Percentiles rank a stretch among this genome's conserved stretches.
phyloP scores from a whole-genome alignment of 2,329 filamentous ascomycete species.

The Cladosporium sp. region DNA sequence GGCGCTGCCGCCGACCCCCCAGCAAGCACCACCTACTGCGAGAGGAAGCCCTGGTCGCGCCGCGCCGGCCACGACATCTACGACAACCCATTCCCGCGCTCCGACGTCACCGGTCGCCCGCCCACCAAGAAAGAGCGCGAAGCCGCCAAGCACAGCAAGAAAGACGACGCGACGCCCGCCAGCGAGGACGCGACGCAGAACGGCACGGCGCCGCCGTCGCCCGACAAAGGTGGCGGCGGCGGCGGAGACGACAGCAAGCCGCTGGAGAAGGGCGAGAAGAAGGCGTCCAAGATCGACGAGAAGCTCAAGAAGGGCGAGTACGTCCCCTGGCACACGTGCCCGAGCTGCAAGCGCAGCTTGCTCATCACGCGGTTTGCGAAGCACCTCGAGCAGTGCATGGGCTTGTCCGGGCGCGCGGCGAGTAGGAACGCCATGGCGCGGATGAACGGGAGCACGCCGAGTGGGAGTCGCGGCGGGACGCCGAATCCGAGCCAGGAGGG shows the following conservation, averaged over 20 bases:
- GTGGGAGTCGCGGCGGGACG: constrained; percentile 36
- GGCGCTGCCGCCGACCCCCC: constrained; percentile 41
- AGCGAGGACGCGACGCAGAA: constrained; percentile 42
- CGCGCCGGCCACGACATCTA: constrained; percentile 78
- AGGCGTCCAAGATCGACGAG: constrained; percentile 41
- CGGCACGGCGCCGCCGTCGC: constrained; percentile 36
- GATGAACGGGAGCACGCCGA: constrained; percentile 35
- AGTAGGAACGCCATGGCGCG: constrained; percentile 52
- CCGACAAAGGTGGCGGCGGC: constrained; percentile 24
- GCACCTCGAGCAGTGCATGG: constrained; percentile 62
- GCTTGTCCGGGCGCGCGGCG: constrained; percentile 55
- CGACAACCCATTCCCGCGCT: constrained; percentile 76
- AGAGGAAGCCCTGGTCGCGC: constrained; percentile 74
- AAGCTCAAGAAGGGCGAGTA: constrained; percentile 53
- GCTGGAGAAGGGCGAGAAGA: constrained; percentile 49
- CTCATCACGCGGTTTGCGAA: constrained; percentile 62
- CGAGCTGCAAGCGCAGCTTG: constrained; percentile 61
- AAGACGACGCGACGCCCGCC: constrained; percentile 41
- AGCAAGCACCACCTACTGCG: constrained; percentile 65
- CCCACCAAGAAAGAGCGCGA: constrained; percentile 75
- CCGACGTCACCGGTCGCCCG: constrained; percentile 53
- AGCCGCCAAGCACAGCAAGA: constrained; percentile 55
- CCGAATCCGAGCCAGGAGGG: constrained; percentile 30
- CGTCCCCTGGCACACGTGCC: constrained; percentile 58
- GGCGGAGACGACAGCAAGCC: constrained; percentile 32